Percentiles rank a stretch among this genome's conserved stretches.
Evolutionary conservation across 2,329 filamentous ascomycete species (phyloP).

Genomic region (Fusarium cyanostomum): DNA sequence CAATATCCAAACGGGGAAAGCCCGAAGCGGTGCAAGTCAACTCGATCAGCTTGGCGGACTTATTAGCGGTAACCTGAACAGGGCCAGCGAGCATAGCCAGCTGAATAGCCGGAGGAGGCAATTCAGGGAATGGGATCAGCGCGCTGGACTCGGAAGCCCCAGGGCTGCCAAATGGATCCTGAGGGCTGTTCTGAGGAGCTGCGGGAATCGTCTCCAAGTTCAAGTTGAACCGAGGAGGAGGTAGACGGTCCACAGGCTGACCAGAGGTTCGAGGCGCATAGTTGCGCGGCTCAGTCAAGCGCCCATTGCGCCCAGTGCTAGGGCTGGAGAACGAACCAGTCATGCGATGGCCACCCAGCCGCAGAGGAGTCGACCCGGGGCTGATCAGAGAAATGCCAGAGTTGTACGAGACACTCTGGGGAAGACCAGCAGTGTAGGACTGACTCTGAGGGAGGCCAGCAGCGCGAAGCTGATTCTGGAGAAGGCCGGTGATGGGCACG

Average conservation of each 20-base stretch:
- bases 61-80: slow-evolving; percentile 33
- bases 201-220: slow-evolving; percentile 22
- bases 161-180: slow-evolving; percentile 35
- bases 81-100: slow-evolving; percentile 21
- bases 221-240: slow-evolving; percentile 53
- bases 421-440: slow-evolving; percentile 10
- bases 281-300: slow-evolving; percentile 54
- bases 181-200: neutral
- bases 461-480: slow-evolving; percentile 19
- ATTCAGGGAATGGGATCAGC: slow-evolving; percentile 11
- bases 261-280: slow-evolving; percentile 51
- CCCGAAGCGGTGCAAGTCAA: slow-evolving; percentile 49
- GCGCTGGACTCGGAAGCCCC: slow-evolving; percentile 5
- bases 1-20: slow-evolving; percentile 47
- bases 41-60: slow-evolving; percentile 51
- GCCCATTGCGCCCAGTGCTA: slow-evolving; percentile 19
- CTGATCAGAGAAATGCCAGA: slow-evolving; percentile 24
- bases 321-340: slow-evolving; percentile 16
- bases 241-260: slow-evolving; percentile 36
- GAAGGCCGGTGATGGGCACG: slow-evolving; percentile 1
- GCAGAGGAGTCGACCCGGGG: slow-evolving; percentile 31
- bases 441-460: slow-evolving; percentile 11
- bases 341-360: slow-evolving; percentile 1
- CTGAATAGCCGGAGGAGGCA: slow-evolving; percentile 20
- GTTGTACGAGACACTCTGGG: slow-evolving; percentile 29